Evolutionary conservation across 2,329 filamentous ascomycete species (phyloP), one percentile per base, ranked within the genome.

Genomic region (Trichoderma sp.): DNA sequence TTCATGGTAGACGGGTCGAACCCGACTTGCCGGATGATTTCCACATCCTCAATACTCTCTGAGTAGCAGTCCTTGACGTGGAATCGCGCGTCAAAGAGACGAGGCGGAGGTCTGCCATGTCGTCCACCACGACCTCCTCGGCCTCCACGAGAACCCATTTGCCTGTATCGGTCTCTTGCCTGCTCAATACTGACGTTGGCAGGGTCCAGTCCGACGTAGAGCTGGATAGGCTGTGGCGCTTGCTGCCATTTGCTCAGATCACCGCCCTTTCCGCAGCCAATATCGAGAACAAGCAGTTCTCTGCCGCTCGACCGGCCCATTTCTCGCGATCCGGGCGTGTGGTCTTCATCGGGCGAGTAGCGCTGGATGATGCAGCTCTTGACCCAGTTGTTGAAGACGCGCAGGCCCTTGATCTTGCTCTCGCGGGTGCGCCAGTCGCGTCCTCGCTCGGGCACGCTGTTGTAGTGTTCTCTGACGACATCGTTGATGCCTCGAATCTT

Each of bases 301-400:
- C 90, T 86, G 32, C 84, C 86, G 57, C 82, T 84, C 4, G 84
- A 83, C 67, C 83, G 81, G 20, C 86, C 87, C 67, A 82, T 79
- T 77, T 89, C 86, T 73, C 86, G 84, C 58, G 87, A 88, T 50
- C 88, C 88, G 3, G 91, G 88, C 0, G 88, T 84, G 75, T 91
- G 91, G 73, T 93, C 90, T 80, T 95, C 92, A 74, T 91, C 90
- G 0, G 93, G 92, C 5, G 93, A 94, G 83, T 98, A 98, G 80
- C 97, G 98, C 80, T 98, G 95, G 76, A 99, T 98, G 76, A 98
- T 89, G 64, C 93, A 95, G 79, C 94, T 97, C 86, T 99, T 99
- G 83, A 99, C 89, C 96, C 96, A 99, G 82, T 99, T 99, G 84
- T 99, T 99, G 85, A 97, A 96, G 75, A 92, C 93, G 68, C 96